phyloP scores from a whole-genome alignment of 371 early-diverging fungal species.

The Mucor velutinosus region DNA sequence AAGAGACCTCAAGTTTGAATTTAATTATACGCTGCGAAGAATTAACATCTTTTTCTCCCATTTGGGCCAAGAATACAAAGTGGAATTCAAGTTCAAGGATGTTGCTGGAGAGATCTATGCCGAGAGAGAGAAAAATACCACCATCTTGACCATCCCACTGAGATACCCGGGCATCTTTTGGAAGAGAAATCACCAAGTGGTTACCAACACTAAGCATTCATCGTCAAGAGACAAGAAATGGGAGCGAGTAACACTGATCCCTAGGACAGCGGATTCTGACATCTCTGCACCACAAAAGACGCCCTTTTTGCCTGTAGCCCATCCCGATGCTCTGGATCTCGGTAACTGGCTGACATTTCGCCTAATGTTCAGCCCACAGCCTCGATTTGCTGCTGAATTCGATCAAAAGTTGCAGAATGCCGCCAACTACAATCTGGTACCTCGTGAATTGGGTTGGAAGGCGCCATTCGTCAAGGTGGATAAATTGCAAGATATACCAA shows the following conservation, averaged over 20 bases:
- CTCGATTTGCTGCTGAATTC: neutral
- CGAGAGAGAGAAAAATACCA: constrained; percentile 15
- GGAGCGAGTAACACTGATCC: constrained; percentile 36
- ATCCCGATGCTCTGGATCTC: constrained; percentile 18
- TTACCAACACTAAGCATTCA: neutral
- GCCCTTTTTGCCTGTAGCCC: constrained; percentile 22
- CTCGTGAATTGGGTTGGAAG: constrained; percentile 8
- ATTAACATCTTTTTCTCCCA: constrained; percentile 33
- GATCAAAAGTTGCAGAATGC: constrained; percentile 30
- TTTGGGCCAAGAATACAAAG: constrained; percentile 22
- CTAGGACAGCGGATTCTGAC: constrained; percentile 1
- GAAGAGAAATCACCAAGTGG: constrained; percentile 14
- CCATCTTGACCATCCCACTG: constrained; percentile 33
- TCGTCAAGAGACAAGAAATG: constrained; percentile 8
- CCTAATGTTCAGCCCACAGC: constrained; percentile 20
- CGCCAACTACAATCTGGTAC: constrained; percentile 47
- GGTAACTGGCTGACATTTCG: constrained; percentile 48
- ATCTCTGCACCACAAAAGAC: neutral
- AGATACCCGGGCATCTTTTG: constrained; percentile 37
- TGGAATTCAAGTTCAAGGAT: constrained; percentile 43
- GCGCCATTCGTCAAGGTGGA: constrained; percentile 10
- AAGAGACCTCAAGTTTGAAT: neutral
- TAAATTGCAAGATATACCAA: constrained; percentile 1
- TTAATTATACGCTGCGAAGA: constrained; percentile 28
- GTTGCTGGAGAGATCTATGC: constrained; percentile 23